Evolutionary conservation across 352 stramenopile genomes (phyloP), one percentile per base, ranked within the genome.

Genomic region (Pythium phragmiticola): DNA sequence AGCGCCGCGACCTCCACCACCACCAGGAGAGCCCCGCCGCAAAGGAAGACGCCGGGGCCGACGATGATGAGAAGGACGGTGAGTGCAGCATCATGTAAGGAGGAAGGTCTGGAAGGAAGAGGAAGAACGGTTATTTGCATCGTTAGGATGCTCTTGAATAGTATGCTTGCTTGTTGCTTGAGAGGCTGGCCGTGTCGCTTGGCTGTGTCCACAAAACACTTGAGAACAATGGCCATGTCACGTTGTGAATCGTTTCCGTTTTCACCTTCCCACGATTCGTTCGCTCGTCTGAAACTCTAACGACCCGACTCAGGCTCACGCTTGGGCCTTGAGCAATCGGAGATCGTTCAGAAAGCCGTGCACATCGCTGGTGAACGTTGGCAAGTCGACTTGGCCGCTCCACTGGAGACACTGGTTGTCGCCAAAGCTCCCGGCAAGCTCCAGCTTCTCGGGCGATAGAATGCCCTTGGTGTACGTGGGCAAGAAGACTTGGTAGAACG

Each of bases 71-170:
- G 57, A 76, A 77, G 43, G 88, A 96, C 43, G 85, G 76, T 65
- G 84, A 90, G 68, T 92, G 84, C 68, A 80, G 67, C 65, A 90
- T 92, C 78, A 92, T 92, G 84, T 92, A 89, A 48, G 45, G 36
- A 17, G n/a, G n/a, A 21, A 13, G 19, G 42, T 30, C 7, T 49
- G n/a, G 14, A 13, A 49, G 42, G 26, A 30, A 3, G 26, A 30
- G 26, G 26, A 30, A 3, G 26, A 30, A 30, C 2, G 26, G 26
- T 30, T 30, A 30, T 30, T 30, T 30, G 26, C 26, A 30, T 30
- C 26, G 26, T 30, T 30, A 30, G 26, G 26, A 30, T 30, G 26
- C 26, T 30, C 26, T 30, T 30, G 26, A 30, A 30, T 30, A 30
- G 26, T 30, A 30, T 30, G 26, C 26, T 30, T 30, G 26, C 26